Evolutionary conservation across 169 alveolate species (phyloP), one percentile per base, ranked within the genome.

Genomic region (Eimeria acervulina): DNA sequence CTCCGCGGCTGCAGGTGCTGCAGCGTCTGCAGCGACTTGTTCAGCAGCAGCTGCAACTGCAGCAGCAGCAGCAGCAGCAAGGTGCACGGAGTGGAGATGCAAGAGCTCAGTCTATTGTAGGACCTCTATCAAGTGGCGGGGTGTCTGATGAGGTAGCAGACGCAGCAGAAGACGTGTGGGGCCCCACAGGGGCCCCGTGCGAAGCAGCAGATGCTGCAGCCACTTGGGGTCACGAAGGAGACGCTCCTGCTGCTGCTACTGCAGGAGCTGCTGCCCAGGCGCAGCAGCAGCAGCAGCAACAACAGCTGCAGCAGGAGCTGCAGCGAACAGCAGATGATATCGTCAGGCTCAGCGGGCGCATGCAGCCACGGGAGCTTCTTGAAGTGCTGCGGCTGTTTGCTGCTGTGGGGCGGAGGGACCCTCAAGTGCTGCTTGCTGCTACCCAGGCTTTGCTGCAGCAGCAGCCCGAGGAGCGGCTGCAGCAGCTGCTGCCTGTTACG

Each of bases 331-430:
- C 87, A 76, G 87, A 76, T 42, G 87, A 76, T 31, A 36, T 76
- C 21, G 31, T 36, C 8, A 28, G 87, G 19, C 59, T 76, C 8
- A 38, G 87, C 87, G 87, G 87, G 33, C 55, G 61, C 33, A 76
- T 76, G 87, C 21, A 21, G 63, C 87, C 87, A 2, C 23, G 59
- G 38, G 87, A 76, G 87, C 61, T 76, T 23, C 61, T 76, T 7
- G 87, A 76, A 40, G 87, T 76, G 87, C 87, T 76, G 87, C 87
- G 87, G 59, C 87, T 76, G 44, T 31, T 76, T 38, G 87, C 87
- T 28, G 55, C 47, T 10, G 21, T 42, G 0, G 7, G 55, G 13
- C 21, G 87, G 44, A 76, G 87, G 47, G 87, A 76, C 36, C 28
- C 87, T 1, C 87, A 8, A 33, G 31, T 76, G 87, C 87, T 76